These are phyloP conservation scores for Pisolithus marmoratus DNA, from an alignment of 768 basidiomycete species.

Conservation along the genomic window DNA sequence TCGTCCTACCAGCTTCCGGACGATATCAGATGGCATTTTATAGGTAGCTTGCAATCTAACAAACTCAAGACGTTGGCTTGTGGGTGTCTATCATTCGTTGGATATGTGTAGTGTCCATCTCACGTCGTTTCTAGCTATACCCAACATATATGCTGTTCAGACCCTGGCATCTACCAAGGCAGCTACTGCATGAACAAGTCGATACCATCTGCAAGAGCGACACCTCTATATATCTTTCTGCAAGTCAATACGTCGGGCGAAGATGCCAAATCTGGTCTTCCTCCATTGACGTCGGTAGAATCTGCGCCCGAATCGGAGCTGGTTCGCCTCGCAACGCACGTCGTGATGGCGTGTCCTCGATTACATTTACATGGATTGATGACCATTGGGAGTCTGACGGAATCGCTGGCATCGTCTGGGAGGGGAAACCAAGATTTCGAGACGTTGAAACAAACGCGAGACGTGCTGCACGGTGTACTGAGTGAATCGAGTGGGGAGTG, in stretches of 20 bases:
- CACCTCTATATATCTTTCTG: slow-evolving; percentile 74
- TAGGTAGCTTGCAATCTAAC: slow-evolving; percentile 90
- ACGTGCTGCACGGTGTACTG: slow-evolving; percentile 47
- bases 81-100: slow-evolving; percentile 29
- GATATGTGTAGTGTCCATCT: slow-evolving; percentile 2
- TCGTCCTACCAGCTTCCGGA: slow-evolving; percentile 59
- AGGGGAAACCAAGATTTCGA: slow-evolving; percentile 71
- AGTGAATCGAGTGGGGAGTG: slow-evolving; percentile 24
- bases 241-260: slow-evolving; percentile 98
- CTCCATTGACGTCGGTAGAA: slow-evolving; percentile 43
- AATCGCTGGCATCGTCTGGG: slow-evolving; percentile 45
- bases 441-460: slow-evolving; percentile 56
- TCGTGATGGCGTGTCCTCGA: slow-evolving; percentile 67
- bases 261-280: slow-evolving; percentile 80
- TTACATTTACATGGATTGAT: slow-evolving; percentile 83
- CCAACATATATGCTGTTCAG: slow-evolving; percentile 84
- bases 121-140: slow-evolving; percentile 51
- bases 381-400: slow-evolving; percentile 88
- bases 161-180: slow-evolving; percentile 79
- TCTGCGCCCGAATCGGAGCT: slow-evolving; percentile 43
- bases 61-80: slow-evolving; percentile 87
- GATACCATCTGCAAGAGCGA: slow-evolving; percentile 47
- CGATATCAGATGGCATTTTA: slow-evolving; percentile 96
- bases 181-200: slow-evolving; percentile 75
- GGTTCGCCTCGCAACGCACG: slow-evolving; percentile 58